Base-by-base conservation (phyloP, 495 filamentous ascomycete species). In the Trichoderma gamsii region DNA sequence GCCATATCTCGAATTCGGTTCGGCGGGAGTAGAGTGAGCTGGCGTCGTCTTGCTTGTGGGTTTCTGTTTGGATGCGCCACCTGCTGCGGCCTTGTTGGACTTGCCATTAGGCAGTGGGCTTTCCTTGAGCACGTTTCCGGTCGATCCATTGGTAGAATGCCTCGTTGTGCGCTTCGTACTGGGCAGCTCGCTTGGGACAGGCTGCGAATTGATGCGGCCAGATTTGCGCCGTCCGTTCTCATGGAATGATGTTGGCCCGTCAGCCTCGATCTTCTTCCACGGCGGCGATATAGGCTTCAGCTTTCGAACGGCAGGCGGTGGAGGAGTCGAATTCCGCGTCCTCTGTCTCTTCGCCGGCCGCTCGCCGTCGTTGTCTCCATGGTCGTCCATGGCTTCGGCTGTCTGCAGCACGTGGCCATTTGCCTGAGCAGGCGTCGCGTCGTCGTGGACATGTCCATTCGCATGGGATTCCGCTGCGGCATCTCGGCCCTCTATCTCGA, bases 221-320 rank as follows among this genome's bases (percentile, higher is more conserved):
- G 93, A 97, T 76, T 92, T 95, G 67, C 95, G 86, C 70, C 87
- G 88, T 59, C 95, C 95, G 79, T 92, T 88, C 70, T 89, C 87
- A 29, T 88, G 77, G 71, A 97, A 91, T 0, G 91, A 89, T 11
- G 95, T 92, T 4, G 95, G 95, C 0, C 94, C 96, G 56, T 96
- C 91, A 32, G 87, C 90, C 61, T 90, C 88, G 65, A 90, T 81
- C 76, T 88, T 94, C 80, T 95, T 98, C 95, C 95, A 99, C 29
- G 95, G 95, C 68, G 95, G 95, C 41, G 95, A 97, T 66, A 81
- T 78, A 27, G 75, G 75, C 70, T 86, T 86, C n/a, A 75, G 75
- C 64, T 72, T 71, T 32, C 81, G 79, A 23, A 71, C 32, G 38
- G 75, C 59, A 61, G 67, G 76, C 15, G 71, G 65, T 4, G 81